A percentile compares a stretch with the other conserved stretches of the same genome.
Conservation (phyloP, 108 stramenopile genomes). For the Aurantiochytrium sp. region DNA sequence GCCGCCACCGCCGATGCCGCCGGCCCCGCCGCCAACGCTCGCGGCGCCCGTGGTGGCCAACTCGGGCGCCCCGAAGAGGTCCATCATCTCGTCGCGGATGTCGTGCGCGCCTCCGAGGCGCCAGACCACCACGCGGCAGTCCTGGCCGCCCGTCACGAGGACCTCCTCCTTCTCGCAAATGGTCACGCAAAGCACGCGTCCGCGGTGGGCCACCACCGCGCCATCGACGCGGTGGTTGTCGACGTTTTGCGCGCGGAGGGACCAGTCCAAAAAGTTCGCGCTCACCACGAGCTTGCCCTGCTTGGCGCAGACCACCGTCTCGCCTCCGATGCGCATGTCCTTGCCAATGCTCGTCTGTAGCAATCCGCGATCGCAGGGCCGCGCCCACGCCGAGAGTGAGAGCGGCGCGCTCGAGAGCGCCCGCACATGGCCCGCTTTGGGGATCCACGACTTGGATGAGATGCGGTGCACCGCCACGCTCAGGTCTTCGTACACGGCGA, state of each 20-base stretch:
- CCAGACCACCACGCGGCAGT: slow-evolving; percentile 17
- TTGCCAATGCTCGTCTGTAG: not conserved
- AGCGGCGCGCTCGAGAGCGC: not conserved
- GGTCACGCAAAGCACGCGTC: slow-evolving; percentile 13
- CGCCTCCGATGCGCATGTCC: not conserved
- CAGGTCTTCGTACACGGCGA: slow-evolving; percentile 22
- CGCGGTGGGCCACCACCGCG: not conserved
- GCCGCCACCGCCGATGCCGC: not conserved
- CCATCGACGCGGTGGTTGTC: not conserved
- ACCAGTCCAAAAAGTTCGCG: not conserved
- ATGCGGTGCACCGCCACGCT: not conserved
- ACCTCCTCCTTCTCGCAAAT: slow-evolving; percentile 25
- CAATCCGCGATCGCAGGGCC: not conserved
- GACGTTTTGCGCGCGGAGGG: not conserved
- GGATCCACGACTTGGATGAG: not conserved
- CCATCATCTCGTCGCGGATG: not conserved
- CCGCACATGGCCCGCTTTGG: not conserved
- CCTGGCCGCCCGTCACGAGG: not conserved
- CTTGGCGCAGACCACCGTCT: not conserved
- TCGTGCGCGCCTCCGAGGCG: not conserved
- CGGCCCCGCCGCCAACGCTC: not conserved
- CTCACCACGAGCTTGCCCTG: not conserved
- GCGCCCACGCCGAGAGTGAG: slow-evolving; percentile 19
- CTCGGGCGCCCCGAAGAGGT: not conserved
- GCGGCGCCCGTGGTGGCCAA: not conserved